Evolutionary conservation across 2,329 filamentous ascomycete genomes (phyloP).

Genomic region (Colletotrichum sp.): DNA sequence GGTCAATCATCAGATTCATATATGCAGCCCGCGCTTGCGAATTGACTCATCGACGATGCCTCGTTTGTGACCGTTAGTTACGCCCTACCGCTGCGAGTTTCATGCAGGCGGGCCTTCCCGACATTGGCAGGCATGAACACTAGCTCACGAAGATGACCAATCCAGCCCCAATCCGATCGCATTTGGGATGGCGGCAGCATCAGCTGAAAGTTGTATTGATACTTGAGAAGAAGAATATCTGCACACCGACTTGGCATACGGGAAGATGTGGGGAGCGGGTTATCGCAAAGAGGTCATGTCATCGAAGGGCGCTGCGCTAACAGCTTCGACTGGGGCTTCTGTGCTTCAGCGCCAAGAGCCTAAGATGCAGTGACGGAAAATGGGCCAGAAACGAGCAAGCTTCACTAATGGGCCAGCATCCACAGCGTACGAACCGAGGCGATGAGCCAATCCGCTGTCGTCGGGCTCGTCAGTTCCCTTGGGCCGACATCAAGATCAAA

Average conservation of each 20-base stretch:
- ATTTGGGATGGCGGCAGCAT: neutral
- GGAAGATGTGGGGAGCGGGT: neutral
- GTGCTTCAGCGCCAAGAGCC: neutral
- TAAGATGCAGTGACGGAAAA: neutral
- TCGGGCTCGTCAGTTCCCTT: neutral
- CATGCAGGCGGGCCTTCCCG: neutral
- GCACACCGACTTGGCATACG: neutral
- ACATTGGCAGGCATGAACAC: neutral
- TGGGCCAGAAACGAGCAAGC: neutral
- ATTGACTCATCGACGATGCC: conserved; percentile 3
- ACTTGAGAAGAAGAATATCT: neutral
- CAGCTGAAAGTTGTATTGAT: neutral
- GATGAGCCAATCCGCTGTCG: neutral
- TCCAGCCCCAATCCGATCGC: neutral
- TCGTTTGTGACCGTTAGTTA: neutral
- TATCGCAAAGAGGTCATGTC: neutral
- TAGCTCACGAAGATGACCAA: neutral
- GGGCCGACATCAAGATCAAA: neutral
- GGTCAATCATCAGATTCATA: neutral
- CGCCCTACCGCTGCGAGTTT: neutral
- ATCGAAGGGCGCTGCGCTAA: neutral
- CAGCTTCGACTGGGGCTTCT: neutral
- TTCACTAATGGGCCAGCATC: neutral
- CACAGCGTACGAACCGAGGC: neutral
- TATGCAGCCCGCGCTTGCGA: neutral